Conservation (phyloP, 306 rosid species). For the Quercus bicolor region DNA sequence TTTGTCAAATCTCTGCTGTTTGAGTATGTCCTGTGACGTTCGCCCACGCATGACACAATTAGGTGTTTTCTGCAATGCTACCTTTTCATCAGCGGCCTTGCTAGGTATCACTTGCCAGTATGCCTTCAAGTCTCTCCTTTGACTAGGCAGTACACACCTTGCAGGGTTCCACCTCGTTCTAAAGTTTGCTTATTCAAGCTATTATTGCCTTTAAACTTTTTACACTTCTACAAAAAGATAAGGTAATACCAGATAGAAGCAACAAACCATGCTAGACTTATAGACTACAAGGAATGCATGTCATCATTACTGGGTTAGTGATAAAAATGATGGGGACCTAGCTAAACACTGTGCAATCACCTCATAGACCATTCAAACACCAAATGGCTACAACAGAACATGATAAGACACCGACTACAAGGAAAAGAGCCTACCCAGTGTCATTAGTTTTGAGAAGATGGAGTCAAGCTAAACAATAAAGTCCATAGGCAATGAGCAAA, state of each 20-base stretch:
- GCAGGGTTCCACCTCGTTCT: background rate
- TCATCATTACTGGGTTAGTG: background rate
- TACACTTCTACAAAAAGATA: background rate
- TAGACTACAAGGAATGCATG: background rate
- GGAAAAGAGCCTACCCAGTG: background rate
- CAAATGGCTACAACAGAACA: background rate
- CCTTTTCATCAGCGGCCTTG: background rate
- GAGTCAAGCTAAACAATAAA: background rate
- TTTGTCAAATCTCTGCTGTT: no score
- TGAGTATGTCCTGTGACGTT: background rate
- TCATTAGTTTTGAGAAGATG: background rate
- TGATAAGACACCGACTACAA: background rate
- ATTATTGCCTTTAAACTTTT: background rate
- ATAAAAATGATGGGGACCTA: background rate
- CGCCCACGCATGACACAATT: background rate
- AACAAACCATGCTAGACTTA: background rate
- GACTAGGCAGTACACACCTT: background rate
- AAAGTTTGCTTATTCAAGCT: background rate
- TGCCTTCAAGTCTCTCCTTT: background rate
- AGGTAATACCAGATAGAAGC: background rate
- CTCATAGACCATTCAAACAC: background rate
- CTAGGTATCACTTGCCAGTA: background rate
- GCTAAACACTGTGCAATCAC: background rate
- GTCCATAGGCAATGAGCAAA: background rate
- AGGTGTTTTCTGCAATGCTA: background rate